These are phyloP conservation scores for Coelastrella sp. DNA, from an alignment of 139 green algal genomes.

Conservation along the genomic window DNA sequence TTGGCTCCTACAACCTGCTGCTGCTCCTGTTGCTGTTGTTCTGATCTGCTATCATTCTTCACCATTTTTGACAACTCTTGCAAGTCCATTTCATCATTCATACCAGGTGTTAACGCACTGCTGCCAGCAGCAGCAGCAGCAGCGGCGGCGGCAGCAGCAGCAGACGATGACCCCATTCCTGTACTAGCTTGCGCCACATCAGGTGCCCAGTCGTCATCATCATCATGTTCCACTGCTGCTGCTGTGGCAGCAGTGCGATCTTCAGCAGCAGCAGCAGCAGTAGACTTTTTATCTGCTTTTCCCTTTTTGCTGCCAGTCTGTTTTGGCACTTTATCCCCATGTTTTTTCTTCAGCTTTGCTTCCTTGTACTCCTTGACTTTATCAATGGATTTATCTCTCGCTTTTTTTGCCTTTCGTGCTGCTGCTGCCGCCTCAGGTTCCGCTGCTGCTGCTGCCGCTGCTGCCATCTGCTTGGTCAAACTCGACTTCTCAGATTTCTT, in stretches of 20 bases:
- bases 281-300: background rate
- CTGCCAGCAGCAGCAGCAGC: background rate
- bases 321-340: background rate
- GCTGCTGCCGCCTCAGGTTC: conserved; percentile 8
- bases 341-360: background rate
- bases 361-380: conserved; percentile 10
- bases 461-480: background rate
- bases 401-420: background rate
- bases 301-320: background rate
- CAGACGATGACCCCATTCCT: too few relatives aligned
- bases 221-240: background rate
- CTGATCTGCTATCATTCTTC: background rate
- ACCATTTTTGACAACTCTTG: too few relatives aligned
- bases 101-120: background rate
- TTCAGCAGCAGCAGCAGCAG: background rate
- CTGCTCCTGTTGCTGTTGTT: conserved; percentile 8
- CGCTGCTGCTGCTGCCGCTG: conserved; percentile 21
- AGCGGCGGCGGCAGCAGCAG: background rate
- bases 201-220: background rate
- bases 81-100: background rate
- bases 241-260: background rate
- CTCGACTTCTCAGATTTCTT: background rate
- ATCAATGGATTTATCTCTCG: conserved; percentile 9
- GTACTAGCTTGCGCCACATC: too few relatives aligned
- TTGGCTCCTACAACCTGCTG: too few relatives aligned